These are phyloP conservation scores for Murraya koenigii DNA, from an alignment of 345 rosid genomes.

Conservation along the genomic window DNA sequence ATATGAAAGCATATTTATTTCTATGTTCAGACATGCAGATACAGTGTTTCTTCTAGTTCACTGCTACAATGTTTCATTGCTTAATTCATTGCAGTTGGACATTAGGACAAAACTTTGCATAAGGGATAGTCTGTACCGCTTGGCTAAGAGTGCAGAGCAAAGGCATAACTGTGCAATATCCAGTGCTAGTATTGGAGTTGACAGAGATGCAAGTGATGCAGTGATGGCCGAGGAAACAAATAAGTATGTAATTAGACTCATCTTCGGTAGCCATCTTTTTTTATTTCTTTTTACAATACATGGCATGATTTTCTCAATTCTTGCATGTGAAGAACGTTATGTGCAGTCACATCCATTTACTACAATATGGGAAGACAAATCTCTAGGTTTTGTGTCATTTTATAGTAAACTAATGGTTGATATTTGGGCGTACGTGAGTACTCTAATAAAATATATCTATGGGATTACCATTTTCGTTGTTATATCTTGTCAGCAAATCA, in stretches of 20 bases:
- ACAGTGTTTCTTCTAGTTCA: too few relatives aligned
- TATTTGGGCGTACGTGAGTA: not conserved
- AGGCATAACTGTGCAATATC: constrained; percentile 51
- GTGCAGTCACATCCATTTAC: not conserved
- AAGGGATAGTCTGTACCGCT: constrained; percentile 88
- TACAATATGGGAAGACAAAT: not conserved
- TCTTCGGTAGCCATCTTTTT: not conserved
- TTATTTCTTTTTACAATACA: not conserved
- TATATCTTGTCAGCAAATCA: not conserved
- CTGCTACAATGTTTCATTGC: not conserved
- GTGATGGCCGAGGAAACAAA: constrained; percentile 52
- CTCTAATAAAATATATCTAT: not conserved
- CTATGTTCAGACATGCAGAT: too few relatives aligned
- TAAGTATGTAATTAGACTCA: constrained; percentile 42
- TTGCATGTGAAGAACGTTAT: not conserved
- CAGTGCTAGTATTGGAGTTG: constrained; percentile 41
- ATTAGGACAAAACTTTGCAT: constrained; percentile 83
- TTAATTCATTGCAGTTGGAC: constrained; percentile 63
- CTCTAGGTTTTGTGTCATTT: not conserved
- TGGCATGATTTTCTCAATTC: not conserved
- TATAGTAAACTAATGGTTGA: not conserved
- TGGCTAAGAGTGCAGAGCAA: constrained; percentile 89
- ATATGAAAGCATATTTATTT: not conserved
- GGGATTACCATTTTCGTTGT: not conserved
- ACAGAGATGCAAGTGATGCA: constrained; percentile 31